Evolutionary conservation across 441 rosid genomes (phyloP).

Genomic region (Melastoma candidum): DNA sequence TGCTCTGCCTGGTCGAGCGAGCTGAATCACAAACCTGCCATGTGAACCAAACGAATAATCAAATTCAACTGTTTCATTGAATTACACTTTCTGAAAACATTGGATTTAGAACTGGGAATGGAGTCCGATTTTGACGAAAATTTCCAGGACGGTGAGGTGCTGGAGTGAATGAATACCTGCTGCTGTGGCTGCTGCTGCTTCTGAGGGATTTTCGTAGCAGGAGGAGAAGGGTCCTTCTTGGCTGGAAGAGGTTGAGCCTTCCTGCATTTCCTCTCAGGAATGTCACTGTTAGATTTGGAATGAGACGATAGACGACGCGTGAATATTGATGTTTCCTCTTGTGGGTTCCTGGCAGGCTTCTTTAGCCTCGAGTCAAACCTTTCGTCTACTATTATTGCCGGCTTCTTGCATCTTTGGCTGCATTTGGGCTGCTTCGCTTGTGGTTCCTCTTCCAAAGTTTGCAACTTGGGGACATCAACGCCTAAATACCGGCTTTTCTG

Average conservation of each 20-base stretch:
- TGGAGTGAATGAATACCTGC: too few relatives aligned
- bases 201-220: conserved; percentile 25
- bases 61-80: too few relatives aligned
- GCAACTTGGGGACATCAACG: not conserved
- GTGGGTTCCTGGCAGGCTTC: conserved; percentile 12
- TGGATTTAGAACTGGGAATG: too few relatives aligned
- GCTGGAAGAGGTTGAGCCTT: conserved; percentile 29
- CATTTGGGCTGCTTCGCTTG: conserved; percentile 2
- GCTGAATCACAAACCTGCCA: too few relatives aligned
- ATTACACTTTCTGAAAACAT: too few relatives aligned
- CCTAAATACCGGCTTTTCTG: too few relatives aligned
- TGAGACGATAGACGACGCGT: not conserved
- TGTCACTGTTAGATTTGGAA: not conserved
- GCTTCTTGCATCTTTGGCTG: conserved; percentile 2
- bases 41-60: too few relatives aligned
- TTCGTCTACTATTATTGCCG: not conserved
- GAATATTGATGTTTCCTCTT: conserved; percentile 5
- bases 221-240: conserved; percentile 39
- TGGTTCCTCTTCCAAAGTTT: conserved; percentile 2
- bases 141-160: too few relatives aligned
- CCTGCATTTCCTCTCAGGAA: conserved; percentile 10
- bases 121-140: too few relatives aligned
- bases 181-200: conserved; percentile 16
- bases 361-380: conserved; percentile 10
- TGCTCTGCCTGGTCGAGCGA: too few relatives aligned